These are phyloP conservation scores for Penicillium sp. DNA, from an alignment of 2,329 filamentous ascomycete species.

Conservation along the genomic window DNA sequence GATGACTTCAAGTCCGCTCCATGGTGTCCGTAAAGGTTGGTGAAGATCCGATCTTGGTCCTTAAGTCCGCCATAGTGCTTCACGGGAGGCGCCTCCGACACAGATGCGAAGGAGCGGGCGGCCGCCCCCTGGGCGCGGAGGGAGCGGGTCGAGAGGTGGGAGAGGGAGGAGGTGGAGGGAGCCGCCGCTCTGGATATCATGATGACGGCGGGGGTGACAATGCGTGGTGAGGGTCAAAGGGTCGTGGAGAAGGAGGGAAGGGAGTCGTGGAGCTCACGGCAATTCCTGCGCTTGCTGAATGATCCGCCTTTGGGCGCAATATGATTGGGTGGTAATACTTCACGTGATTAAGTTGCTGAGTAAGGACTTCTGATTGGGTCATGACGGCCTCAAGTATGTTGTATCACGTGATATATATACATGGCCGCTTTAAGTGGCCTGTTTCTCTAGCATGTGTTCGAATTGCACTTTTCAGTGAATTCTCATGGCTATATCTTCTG, in stretches of 20 bases:
- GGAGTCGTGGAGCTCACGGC: conserved; percentile 32
- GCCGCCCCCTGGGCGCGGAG: conserved; percentile 42
- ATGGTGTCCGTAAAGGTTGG: conserved; percentile 94
- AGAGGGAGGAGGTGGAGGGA: conserved; percentile 44
- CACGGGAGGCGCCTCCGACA: conserved; percentile 65
- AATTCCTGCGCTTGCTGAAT: conserved; percentile 43
- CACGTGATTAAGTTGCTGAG: conserved; percentile 34
- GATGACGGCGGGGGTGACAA: conserved; percentile 36
- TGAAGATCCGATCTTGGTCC: conserved; percentile 98
- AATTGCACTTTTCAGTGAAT: not conserved
- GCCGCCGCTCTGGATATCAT: conserved; percentile 50
- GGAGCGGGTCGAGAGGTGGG: conserved; percentile 43
- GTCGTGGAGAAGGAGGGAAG: conserved; percentile 27
- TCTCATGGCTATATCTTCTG: not conserved
- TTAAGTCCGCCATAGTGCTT: conserved; percentile 78
- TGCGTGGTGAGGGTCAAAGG: conserved; percentile 31
- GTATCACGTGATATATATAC: not conserved
- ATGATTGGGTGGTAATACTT: conserved; percentile 33
- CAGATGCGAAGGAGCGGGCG: conserved; percentile 73
- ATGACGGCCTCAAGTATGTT: conserved; percentile 9
- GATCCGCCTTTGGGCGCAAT: conserved; percentile 38
- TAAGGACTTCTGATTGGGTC: conserved; percentile 17
- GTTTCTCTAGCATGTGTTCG: not conserved
- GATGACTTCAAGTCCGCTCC: conserved; percentile 88
- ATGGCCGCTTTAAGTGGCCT: not conserved